Conservation (phyloP, 2,329 filamentous ascomycete genomes). For the Aspergillus aculeatus region DNA sequence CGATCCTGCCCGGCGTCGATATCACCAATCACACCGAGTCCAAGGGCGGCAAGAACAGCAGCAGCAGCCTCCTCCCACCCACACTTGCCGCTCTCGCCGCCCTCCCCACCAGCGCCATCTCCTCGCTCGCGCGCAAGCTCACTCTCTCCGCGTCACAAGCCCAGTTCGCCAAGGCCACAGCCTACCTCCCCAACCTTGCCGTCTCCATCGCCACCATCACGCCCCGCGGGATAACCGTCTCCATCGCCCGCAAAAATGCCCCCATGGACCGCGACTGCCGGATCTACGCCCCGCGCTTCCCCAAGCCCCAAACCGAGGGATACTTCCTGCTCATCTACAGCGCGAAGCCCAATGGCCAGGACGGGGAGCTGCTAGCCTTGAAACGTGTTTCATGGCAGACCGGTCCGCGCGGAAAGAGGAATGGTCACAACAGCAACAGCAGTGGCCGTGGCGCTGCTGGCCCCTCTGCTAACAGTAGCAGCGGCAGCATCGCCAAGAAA, state of each 20-base stretch:
- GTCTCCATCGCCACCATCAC: conserved; percentile 63
- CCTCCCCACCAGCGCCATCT: conserved; percentile 26
- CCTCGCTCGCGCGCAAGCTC: conserved; percentile 29
- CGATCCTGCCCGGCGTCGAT: conserved; percentile 73
- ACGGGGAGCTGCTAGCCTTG: conserved; percentile 77
- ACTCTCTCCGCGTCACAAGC: conserved; percentile 24
- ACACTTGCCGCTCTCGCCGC: conserved; percentile 34
- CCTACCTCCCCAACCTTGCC: conserved; percentile 67
- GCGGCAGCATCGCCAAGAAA: conserved; percentile 15
- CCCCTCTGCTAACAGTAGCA: not conserved
- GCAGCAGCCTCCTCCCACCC: conserved; percentile 23
- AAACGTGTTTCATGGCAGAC: conserved; percentile 78
- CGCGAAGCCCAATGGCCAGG: conserved; percentile 41
- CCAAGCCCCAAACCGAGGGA: conserved; percentile 90
- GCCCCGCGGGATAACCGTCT: conserved; percentile 56
- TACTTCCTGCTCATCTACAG: conserved; percentile 78
- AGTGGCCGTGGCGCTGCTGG: not conserved
- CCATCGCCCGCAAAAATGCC: conserved; percentile 66
- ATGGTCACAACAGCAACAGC: conserved; percentile 10
- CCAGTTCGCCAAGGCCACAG: conserved; percentile 57
- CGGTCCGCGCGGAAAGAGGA: conserved; percentile 25
- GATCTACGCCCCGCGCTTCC: conserved; percentile 85
- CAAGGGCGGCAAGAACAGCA: not conserved
- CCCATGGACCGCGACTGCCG: conserved; percentile 65
- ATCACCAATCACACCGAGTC: conserved; percentile 23